Evolutionary conservation across 176 grass and related monocot genomes (phyloP), one percentile per base, ranked within the genome.

Genomic region (Oryza meyeriana): DNA sequence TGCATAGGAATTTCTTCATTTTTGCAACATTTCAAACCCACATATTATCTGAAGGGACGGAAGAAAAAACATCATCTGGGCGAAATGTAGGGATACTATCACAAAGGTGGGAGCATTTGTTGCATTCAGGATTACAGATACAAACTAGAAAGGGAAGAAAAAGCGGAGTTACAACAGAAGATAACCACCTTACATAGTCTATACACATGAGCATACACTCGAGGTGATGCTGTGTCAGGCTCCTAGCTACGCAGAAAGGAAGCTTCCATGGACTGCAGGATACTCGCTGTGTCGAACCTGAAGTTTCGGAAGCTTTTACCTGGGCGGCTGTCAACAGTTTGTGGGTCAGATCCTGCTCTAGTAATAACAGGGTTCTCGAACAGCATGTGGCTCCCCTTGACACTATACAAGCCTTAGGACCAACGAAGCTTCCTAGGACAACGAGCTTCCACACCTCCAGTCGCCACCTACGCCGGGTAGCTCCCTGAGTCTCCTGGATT

Each of bases 241-340:
- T 84, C 76, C 82, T 85, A 94, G 71, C 61, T 76, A 24, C 41
- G 84, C 42, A 72, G 62, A 30, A 97, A 97, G 66, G 85, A 89
- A 57, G 86, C 88, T 52, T 94, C 92, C 81, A 94, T 84, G 27
- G 90, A 88, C 86, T 98, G 86, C 55, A 94, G 33, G 50, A 98
- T 98, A 64, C 89, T 85, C 5, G 69, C 81, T 0, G 78, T 72
- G 82, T 98, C 90, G 42, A 98, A 98, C 62, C 78, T 90, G 84
- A 98, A 98, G 65, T 84, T 94, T 89, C 95, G 87, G 81, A 98
- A 98, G 78, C 90, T 98, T 83, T 64, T 88, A 62, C 95, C 92
- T 12, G 95, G 92, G 62, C 88, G 86, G 74, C 65, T 91, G 61
- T 93, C 92, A 18, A 50, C 63, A n/a, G 81, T 77, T 69, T 86